A percentile compares a stretch with the other conserved stretches of the same genome.
Conservation (phyloP, 495 filamentous ascomycete genomes). For the Glarea lozoyensis region DNA sequence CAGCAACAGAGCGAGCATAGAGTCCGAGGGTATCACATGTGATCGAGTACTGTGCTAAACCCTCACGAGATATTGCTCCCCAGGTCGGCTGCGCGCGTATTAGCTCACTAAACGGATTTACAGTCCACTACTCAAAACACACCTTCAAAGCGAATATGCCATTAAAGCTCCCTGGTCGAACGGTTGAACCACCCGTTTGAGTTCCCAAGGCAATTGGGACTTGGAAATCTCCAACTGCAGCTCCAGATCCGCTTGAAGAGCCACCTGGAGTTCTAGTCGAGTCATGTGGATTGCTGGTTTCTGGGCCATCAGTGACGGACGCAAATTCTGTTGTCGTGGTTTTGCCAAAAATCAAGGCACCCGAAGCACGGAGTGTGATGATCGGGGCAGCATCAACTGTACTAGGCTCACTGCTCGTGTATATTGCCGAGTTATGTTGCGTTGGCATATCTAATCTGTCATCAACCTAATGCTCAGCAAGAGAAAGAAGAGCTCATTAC, state of each 20-base stretch:
- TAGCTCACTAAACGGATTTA: not conserved
- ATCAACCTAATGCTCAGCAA: not conserved
- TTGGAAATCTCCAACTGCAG: constrained; percentile 40
- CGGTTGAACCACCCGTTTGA: constrained; percentile 41
- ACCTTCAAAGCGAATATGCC: constrained; percentile 44
- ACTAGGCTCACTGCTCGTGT: constrained; percentile 26
- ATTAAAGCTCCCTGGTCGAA: constrained; percentile 45
- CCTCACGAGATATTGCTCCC: constrained; percentile 45
- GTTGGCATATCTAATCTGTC: constrained; percentile 40
- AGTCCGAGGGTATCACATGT: constrained; percentile 46
- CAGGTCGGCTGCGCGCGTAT: constrained; percentile 33
- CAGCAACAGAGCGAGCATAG: constrained; percentile 37
- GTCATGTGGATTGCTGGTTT: constrained; percentile 40
- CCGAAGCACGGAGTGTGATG: constrained; percentile 33
- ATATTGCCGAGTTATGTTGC: constrained; percentile 39
- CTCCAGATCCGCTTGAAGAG: constrained; percentile 43
- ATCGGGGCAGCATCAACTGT: constrained; percentile 33
- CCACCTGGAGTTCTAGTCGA: constrained; percentile 40
- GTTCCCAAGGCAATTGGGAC: constrained; percentile 38
- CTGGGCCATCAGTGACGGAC: constrained; percentile 25
- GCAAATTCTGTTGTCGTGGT: constrained; percentile 46
- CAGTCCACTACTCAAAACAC: not conserved
- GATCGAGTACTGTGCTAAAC: constrained; percentile 35
- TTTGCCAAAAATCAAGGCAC: constrained; percentile 42
- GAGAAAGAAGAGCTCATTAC: constrained; percentile 11